Evolutionary conservation across 345 rosid genomes (phyloP).

Genomic region (Iberis pinnata): DNA sequence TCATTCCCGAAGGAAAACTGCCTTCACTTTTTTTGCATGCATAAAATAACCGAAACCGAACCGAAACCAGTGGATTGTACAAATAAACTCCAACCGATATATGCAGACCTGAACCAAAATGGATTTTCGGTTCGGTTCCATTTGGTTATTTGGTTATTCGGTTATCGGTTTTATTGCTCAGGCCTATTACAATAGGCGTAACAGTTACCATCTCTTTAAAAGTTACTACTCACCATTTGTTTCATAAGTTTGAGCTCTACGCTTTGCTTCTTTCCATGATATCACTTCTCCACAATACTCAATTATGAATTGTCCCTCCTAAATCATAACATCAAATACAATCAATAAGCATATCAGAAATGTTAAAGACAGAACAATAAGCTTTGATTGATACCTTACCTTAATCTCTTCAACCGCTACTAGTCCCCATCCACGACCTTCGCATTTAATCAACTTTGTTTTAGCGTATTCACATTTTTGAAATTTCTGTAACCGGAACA

Average conservation of each 20-base stretch:
- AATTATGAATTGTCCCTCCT: conserved; percentile 82
- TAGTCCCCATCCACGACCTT: conserved; percentile 90
- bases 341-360: background rate
- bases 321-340: conserved; percentile 19
- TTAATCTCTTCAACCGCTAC: conserved; percentile 72
- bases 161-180: too few species aligned
- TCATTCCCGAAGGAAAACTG: too few species aligned
- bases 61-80: too few species aligned
- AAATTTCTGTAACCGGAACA: conserved; percentile 46
- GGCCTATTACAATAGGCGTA: too few species aligned
- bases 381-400: conserved; percentile 35
- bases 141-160: too few species aligned
- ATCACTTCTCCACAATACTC: conserved; percentile 99
- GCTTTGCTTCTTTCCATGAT: conserved; percentile 87
- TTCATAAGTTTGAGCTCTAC: conserved; percentile 77
- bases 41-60: too few species aligned
- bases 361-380: conserved; percentile 2
- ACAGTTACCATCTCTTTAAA: conserved; percentile 11
- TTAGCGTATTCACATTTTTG: conserved; percentile 80
- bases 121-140: too few species aligned
- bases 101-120: too few species aligned
- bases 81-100: too few species aligned
- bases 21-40: too few species aligned
- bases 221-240: conserved; percentile 42
- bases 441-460: conserved; percentile 62